A percentile compares a stretch with the other conserved stretches of the same genome.
Evolutionary conservation across 75 land plant genomes (phyloP).

Genomic region (Cryptomeria japonica): DNA sequence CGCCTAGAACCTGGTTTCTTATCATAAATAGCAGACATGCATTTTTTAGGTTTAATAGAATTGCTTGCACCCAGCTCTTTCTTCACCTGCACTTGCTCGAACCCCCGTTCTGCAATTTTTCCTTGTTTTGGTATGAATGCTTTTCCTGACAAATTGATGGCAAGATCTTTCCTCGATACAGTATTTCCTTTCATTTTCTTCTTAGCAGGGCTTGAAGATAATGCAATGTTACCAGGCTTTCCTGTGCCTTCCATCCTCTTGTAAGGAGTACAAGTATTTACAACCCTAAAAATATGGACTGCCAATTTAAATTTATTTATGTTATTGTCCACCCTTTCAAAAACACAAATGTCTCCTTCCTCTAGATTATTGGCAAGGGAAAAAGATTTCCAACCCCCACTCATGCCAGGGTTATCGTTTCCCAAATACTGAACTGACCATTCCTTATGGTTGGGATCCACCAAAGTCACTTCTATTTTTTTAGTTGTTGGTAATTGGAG

Average conservation of each 20-base stretch:
- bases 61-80: background rate
- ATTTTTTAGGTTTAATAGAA: background rate
- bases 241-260: slow-evolving; percentile 12
- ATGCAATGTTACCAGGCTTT: background rate
- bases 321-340: slow-evolving; percentile 7
- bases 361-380: slow-evolving; percentile 20
- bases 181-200: background rate
- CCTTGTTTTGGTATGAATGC: background rate
- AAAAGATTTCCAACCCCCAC: slow-evolving; percentile 25
- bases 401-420: background rate
- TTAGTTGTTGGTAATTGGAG: background rate
- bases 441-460: slow-evolving; percentile 3
- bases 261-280: slow-evolving; percentile 3
- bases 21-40: background rate
- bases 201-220: background rate
- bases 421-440: slow-evolving; percentile 7
- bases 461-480: background rate
- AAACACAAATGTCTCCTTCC: slow-evolving; percentile 29
- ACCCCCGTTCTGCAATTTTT: background rate
- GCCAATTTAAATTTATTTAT: background rate
- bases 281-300: slow-evolving; percentile 28
- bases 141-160: background rate
- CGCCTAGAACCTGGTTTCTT: background rate
- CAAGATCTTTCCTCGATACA: background rate
- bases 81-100: background rate